These are phyloP conservation scores for Cylindrodendrum hubeiense DNA, from an alignment of 2,329 filamentous ascomycete species.

Conservation along the genomic window DNA sequence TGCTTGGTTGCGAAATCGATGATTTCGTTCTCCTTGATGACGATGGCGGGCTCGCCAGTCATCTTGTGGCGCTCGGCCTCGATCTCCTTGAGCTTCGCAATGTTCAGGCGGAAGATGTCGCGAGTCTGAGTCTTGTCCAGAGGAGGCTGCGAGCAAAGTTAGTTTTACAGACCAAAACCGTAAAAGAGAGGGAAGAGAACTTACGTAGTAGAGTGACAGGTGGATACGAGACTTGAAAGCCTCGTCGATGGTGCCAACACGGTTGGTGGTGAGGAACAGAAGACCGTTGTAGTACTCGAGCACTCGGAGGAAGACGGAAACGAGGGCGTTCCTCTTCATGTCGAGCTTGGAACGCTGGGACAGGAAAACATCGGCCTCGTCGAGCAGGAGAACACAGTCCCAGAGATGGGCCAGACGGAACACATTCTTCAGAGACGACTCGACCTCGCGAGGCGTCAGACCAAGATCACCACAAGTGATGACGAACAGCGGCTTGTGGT, in stretches of 20 bases:
- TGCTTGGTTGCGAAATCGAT: slow-evolving; percentile 52
- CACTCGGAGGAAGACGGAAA: slow-evolving; percentile 59
- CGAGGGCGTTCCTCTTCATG: slow-evolving; percentile 52
- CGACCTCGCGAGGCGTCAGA: slow-evolving; percentile 55
- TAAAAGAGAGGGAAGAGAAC: neutral
- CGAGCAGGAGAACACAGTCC: slow-evolving; percentile 53
- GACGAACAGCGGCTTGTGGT: slow-evolving; percentile 58
- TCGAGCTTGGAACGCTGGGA: slow-evolving; percentile 45
- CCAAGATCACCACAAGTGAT: slow-evolving; percentile 64
- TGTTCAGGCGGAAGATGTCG: slow-evolving; percentile 57
- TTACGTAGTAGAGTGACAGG: slow-evolving; percentile 55
- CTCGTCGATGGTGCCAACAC: slow-evolving; percentile 61
- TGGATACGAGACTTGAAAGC: slow-evolving; percentile 64
- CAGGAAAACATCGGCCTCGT: slow-evolving; percentile 54
- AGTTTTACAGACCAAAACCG: neutral
- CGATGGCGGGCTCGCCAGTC: slow-evolving; percentile 50
- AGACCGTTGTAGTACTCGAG: slow-evolving; percentile 62
- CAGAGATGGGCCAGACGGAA: slow-evolving; percentile 57
- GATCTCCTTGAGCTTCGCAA: slow-evolving; percentile 52
- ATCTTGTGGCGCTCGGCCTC: slow-evolving; percentile 50
- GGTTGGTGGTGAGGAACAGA: slow-evolving; percentile 64
- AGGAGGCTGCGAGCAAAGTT: slow-evolving; percentile 43
- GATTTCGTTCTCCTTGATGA: slow-evolving; percentile 51
- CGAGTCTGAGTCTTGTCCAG: slow-evolving; percentile 53
- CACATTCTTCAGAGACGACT: slow-evolving; percentile 55